Evolutionary conservation across 164 flowering plant species (phyloP).

Genomic region (Sedum album): DNA sequence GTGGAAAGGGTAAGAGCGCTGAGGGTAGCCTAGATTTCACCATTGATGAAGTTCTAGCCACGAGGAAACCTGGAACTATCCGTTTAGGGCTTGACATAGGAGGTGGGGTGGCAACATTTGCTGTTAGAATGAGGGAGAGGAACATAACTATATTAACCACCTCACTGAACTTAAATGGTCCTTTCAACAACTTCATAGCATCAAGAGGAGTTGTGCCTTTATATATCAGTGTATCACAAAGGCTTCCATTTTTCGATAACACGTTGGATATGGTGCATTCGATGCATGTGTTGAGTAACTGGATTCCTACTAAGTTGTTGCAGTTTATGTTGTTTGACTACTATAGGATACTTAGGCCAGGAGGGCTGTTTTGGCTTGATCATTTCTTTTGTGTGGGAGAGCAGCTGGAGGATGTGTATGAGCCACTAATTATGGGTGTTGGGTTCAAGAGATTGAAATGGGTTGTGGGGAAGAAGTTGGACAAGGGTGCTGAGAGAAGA

Average conservation of each 20-base stretch:
- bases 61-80: conserved; percentile 31
- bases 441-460: conserved; percentile 54
- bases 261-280: conserved; percentile 60
- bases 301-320: conserved; percentile 49
- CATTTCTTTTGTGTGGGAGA: conserved; percentile 50
- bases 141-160: conserved; percentile 55
- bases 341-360: conserved; percentile 63
- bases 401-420: conserved; percentile 36
- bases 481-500: conserved; percentile 33
- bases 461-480: conserved; percentile 52
- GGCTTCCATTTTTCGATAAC: conserved; percentile 69
- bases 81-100: conserved; percentile 71
- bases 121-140: conserved; percentile 49
- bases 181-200: conserved; percentile 58
- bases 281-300: conserved; percentile 59
- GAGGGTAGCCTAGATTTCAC: conserved; percentile 33
- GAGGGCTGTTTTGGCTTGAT: conserved; percentile 68
- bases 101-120: conserved; percentile 57
- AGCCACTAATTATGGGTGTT: conserved; percentile 41
- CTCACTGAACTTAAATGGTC: conserved; percentile 58
- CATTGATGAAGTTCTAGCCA: conserved; percentile 40
- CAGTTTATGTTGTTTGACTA: conserved; percentile 51
- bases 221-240: conserved; percentile 45
- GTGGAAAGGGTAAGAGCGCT: not conserved
- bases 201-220: conserved; percentile 53